These are phyloP conservation scores for Nemania sp. DNA, from an alignment of 2,329 filamentous ascomycete species.

Conservation along the genomic window DNA sequence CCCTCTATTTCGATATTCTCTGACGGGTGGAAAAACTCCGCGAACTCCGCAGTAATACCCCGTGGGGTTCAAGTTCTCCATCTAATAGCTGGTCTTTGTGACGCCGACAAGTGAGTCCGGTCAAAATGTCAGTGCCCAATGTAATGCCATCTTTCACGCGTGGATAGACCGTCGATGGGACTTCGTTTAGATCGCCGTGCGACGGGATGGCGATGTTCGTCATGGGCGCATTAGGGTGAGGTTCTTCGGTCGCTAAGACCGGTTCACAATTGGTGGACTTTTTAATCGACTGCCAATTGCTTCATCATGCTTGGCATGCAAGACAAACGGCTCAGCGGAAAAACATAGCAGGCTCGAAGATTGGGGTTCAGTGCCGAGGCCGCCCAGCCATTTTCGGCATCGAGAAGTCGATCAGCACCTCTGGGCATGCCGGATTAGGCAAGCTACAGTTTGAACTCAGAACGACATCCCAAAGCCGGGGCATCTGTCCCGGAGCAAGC, in stretches of 20 bases:
- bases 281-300: neutral
- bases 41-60: neutral
- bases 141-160: neutral
- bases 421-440: no score
- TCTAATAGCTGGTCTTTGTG: neutral
- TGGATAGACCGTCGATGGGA: neutral
- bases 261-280: constrained; percentile 15
- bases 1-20: neutral
- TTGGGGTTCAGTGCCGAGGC: neutral
- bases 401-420: neutral
- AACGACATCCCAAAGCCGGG: no score
- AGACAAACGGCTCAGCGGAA: neutral
- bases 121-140: neutral
- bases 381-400: neutral
- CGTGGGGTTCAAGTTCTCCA: neutral
- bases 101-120: neutral
- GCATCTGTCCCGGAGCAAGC: no score
- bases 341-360: neutral
- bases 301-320: constrained; percentile 1
- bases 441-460: no score
- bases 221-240: neutral
- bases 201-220: neutral
- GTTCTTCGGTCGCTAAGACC: neutral
- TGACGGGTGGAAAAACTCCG: constrained; percentile 26
- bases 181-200: neutral